These are phyloP conservation scores for Coniochaeta prunicola DNA, from an alignment of 2,329 filamentous ascomycete genomes.

Conservation along the genomic window DNA sequence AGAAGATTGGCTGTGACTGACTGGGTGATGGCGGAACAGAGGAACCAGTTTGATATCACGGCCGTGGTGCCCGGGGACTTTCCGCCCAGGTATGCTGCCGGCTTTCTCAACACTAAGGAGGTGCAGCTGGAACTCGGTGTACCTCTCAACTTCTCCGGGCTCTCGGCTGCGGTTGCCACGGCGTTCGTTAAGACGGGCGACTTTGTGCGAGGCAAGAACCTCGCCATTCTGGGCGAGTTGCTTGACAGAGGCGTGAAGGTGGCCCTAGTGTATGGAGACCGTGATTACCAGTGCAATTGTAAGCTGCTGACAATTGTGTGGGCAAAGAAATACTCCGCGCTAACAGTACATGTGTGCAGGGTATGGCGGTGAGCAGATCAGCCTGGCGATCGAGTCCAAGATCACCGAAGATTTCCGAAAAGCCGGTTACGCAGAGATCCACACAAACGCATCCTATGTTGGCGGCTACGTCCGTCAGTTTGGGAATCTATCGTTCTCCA, in stretches of 20 bases:
- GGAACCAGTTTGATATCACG: constrained; percentile 49
- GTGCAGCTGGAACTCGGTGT: constrained; percentile 51
- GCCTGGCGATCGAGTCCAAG: constrained; percentile 45
- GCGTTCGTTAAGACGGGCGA: constrained; percentile 30
- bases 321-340: background rate
- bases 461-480: constrained; percentile 60
- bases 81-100: constrained; percentile 40
- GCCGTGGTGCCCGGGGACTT: constrained; percentile 37
- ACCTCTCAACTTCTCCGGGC: constrained; percentile 48
- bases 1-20: background rate
- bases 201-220: constrained; percentile 19
- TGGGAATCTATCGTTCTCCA: constrained; percentile 53
- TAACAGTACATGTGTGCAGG: constrained; percentile 22
- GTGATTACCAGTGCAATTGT: constrained; percentile 44
- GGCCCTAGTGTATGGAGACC: constrained; percentile 47
- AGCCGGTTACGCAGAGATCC: constrained; percentile 59
- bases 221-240: constrained; percentile 39
- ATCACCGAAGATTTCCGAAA: constrained; percentile 53
- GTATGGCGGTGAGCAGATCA: constrained; percentile 39
- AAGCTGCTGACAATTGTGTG: background rate
- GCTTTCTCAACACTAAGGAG: constrained; percentile 45
- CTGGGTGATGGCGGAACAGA: constrained; percentile 5
- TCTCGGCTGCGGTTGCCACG: constrained; percentile 27
- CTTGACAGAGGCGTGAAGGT: constrained; percentile 49
- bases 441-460: constrained; percentile 49